Base-by-base conservation (phyloP, 2,329 filamentous ascomycete genomes). In the Cordyceps tenuipes region DNA sequence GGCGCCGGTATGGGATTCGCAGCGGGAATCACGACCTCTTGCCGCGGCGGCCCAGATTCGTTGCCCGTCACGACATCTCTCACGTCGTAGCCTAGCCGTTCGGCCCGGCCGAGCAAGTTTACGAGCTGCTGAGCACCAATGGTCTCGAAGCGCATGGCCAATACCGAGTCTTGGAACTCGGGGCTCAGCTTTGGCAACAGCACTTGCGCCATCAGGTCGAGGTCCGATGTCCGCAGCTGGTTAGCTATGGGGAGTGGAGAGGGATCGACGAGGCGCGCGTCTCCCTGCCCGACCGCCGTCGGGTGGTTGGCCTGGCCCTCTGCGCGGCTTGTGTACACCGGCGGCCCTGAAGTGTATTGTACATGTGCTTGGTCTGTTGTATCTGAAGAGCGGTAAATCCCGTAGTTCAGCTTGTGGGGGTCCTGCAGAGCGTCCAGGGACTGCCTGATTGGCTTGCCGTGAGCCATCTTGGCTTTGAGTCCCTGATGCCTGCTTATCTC, bases 81-180 rank as follows among this genome's bases (percentile, higher is more conserved):
- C 0, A 73, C 71, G 54, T 82, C 77, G 59, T 84, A 85, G 2
- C 82, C 82, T 0, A 85, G 75, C 2, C 82, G 79, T 64, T 83
- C 80, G 1, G 82, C 81, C 41, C 77, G 73, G 2, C 82, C 82
- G 21, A 85, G 73, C 15, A 81, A 79, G 61, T 84, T 83, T 57
- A 85, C 78, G 3, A 85, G 74, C 15, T 77, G 75, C 29, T 79
- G 76, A 1, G 80, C 81, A 10, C 77, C 75, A 56, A 85, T 84
- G 1, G 79, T 82, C 50, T 75, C 73, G 3, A 85, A 72, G 0
- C 82, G 78, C 58, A 69, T 72, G 19, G 78, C 77, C n/a, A 85
- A 66, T 3, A 76, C 80, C 58, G 72, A 76, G 65, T 84, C 82
- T 1, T 84, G 73, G 58, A 85, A 82, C 1, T 63, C 61, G 36